These are phyloP conservation scores for Botrytis paeoniae DNA, from an alignment of 2,329 filamentous ascomycete genomes.

Conservation along the genomic window DNA sequence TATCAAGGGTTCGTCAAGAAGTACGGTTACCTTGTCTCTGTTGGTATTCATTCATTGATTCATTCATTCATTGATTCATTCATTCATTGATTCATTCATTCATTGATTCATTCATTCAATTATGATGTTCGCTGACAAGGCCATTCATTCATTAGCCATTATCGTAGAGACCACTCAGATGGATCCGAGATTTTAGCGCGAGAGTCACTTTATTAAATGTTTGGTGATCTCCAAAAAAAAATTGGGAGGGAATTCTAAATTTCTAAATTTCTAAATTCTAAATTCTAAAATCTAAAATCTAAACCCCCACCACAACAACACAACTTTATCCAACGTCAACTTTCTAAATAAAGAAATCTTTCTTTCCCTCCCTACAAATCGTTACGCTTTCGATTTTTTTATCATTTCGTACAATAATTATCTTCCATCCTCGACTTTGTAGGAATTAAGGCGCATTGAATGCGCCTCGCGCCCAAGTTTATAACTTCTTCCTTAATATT, in stretches of 20 bases:
- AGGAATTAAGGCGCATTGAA: constrained; percentile 15
- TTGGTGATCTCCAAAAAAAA: constrained; percentile 4
- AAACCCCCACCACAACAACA: constrained; percentile 5
- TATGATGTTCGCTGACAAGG: background rate
- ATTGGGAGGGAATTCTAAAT: background rate
- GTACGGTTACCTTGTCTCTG: background rate
- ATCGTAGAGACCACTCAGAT: background rate
- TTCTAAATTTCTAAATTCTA: background rate
- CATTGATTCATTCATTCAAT: background rate
- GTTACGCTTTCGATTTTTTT: background rate
- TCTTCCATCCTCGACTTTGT: background rate
- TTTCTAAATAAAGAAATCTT: constrained; percentile 1
- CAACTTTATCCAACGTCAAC: constrained; percentile 3
- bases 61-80: background rate
- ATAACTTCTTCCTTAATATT: constrained; percentile 6
- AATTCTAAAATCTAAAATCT: background rate
- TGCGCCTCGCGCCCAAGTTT: constrained; percentile 14
- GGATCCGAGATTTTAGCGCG: constrained; percentile 1
- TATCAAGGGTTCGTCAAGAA: background rate
- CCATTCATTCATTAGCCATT: background rate
- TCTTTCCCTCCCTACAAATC: background rate
- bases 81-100: background rate
- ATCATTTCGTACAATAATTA: background rate
- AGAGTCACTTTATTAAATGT: background rate
- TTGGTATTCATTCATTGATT: background rate